Conservation (phyloP, 257 asterid genomes). For the Rhazya stricta region DNA sequence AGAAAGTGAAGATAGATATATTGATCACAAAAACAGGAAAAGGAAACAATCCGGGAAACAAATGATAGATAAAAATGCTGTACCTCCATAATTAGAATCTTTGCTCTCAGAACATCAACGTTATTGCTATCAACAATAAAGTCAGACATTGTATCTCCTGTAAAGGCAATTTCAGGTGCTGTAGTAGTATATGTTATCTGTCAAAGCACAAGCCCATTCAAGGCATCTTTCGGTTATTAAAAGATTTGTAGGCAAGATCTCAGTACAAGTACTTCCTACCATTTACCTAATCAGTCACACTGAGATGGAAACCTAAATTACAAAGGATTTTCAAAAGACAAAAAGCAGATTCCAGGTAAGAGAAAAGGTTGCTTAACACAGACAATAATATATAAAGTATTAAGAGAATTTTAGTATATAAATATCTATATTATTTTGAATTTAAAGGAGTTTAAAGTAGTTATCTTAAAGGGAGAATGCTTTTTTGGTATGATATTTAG, state of each 20-base stretch:
- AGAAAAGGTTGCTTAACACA: not conserved
- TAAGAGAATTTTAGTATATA: not conserved
- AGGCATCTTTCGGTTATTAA: conserved; percentile 7
- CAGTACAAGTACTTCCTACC: not conserved
- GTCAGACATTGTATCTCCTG: conserved; percentile 93
- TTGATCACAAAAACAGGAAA: not conserved
- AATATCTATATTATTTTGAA: not conserved
- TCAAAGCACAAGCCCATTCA: conserved; percentile 10
- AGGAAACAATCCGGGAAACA: not conserved
- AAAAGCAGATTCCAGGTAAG: not conserved
- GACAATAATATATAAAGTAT: not conserved
- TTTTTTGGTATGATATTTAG: not conserved
- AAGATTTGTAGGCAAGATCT: not conserved
- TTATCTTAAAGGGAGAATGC: not conserved
- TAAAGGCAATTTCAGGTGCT: conserved; percentile 88
- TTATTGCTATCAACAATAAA: conserved; percentile 69
- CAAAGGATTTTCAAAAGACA: not conserved
- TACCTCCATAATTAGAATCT: conserved; percentile 93
- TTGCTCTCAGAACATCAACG: conserved; percentile 68
- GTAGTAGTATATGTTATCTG: conserved; percentile 72
- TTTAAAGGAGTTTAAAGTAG: not conserved
- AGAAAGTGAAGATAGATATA: not conserved
- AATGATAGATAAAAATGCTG: conserved; percentile 6
- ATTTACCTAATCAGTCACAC: not conserved
- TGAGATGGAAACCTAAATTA: not conserved